Base-by-base conservation (phyloP, 306 rosid genomes). In the Cyamopsis tetragonoloba region DNA sequence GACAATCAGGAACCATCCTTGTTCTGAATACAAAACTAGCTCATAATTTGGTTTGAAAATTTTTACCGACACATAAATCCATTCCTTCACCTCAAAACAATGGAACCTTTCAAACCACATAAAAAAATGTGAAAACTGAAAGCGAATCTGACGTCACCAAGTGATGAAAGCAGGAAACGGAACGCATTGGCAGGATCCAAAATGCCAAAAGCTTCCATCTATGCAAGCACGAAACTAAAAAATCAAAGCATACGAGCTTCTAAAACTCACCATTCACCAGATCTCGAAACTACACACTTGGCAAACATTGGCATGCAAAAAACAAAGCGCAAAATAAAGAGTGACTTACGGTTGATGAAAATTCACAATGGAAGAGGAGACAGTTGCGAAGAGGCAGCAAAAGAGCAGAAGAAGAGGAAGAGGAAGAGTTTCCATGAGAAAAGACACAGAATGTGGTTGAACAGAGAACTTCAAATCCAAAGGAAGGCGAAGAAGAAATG, bases 341-440 rank as follows among this genome's bases (percentile, higher is more conserved):
- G 42, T 60, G 1, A 79, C 97, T 82, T 50, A 91, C 97, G 97
- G 85, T 63, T 82, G 92, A 72, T 72, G 84, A 31, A 75, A 77
- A 73, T 79, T 49, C 46, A 62, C 78, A 54, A 88, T 73, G 35
- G 83, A 38, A 13, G 75, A 68, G 35, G 80, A 73, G 61, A 75
- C 74, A 58, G 83, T 77, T 51, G 89, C 83, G 44, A 80, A 77
- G 51, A 80, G 39, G 66, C 76, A 86, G 23, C 62, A 61, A 57
- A 41, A 53, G 34, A 73, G 30, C 24, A 81, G 14, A 55, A 75
- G 70, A 74, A 83, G 53, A 82, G 82, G 53, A 4, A 4, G 15
- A 19, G 66, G 58, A 34, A 67, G 68, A 74, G 82, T 71, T 48
- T 32, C 82, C 97, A 91, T 90, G 3, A 72, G 42, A 89, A 74